A percentile compares a stretch with the other conserved stretches of the same genome.
phyloP scores from a whole-genome alignment of 1,139 yeast genomes.

The Debaryomyces robertsiae region DNA sequence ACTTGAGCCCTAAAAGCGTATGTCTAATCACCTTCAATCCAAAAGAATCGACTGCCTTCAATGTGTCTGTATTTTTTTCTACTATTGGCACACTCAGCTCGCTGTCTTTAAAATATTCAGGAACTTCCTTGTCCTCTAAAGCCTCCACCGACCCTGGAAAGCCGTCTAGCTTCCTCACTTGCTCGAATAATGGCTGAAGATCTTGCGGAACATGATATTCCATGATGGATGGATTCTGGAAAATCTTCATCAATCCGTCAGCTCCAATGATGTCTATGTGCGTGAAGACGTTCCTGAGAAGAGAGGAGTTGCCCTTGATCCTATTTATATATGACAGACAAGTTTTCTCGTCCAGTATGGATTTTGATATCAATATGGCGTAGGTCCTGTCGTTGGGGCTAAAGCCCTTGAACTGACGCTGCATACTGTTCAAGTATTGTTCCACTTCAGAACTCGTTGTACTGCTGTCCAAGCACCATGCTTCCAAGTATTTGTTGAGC shows the following conservation, averaged over 20 bases:
- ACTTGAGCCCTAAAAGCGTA: slow-evolving; percentile 66
- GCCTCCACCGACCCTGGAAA: slow-evolving; percentile 15
- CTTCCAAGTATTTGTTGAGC: slow-evolving; percentile 42
- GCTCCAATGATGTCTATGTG: slow-evolving; percentile 73
- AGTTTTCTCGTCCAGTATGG: slow-evolving; percentile 23
- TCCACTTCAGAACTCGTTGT: slow-evolving; percentile 31
- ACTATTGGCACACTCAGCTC: slow-evolving; percentile 31
- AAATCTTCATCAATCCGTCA: slow-evolving; percentile 52
- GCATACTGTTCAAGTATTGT: slow-evolving; percentile 29
- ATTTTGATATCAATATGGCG: slow-evolving; percentile 42
- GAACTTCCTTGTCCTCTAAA: slow-evolving; percentile 19
- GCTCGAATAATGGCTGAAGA: slow-evolving; percentile 33
- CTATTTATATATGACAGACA: slow-evolving; percentile 13
- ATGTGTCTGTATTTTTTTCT: slow-evolving; percentile 57
- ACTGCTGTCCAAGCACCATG: slow-evolving; percentile 33
- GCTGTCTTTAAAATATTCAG: slow-evolving; percentile 33
- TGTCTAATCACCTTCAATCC: slow-evolving; percentile 83
- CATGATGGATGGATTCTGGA: slow-evolving; percentile 27
- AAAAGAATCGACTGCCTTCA: slow-evolving; percentile 72
- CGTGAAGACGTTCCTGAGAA: slow-evolving; percentile 46
- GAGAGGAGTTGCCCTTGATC: slow-evolving; percentile 10
- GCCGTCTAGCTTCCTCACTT: slow-evolving; percentile 20
- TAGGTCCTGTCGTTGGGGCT: slow-evolving; percentile 48
- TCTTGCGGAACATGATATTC: slow-evolving; percentile 39
- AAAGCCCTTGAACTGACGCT: slow-evolving; percentile 30